Evolutionary conservation across 306 rosid species (phyloP), one percentile per base, ranked within the genome.

Genomic region (Citrullus amarus): DNA sequence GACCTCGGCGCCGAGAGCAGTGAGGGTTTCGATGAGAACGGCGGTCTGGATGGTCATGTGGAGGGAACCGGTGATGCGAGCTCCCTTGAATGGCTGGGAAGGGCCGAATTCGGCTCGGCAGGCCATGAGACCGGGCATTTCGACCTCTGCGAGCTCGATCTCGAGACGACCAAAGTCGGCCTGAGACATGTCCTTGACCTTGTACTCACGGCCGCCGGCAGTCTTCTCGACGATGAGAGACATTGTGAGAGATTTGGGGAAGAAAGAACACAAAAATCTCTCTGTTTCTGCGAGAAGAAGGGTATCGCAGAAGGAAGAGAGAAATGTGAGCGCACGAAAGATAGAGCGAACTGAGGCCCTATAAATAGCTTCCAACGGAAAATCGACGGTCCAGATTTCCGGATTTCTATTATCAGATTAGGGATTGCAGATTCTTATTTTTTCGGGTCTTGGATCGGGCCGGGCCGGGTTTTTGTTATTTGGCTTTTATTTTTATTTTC

Each of bases 1-100:
- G 63, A 90, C 96, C 56, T 90, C 88, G 0, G 92, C 96, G 48
- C 96, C 96, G 54, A 90, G 92, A 9, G 92, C 88, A 14, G 92
- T 90, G 44, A 90, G 88, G 80, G 96, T 88, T 62, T 88, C 92
- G 30, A 90, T 90, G 32, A 90, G 89, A 53, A 90, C 92, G 4
- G 92, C 96, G 46, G 96, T 90, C 57, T 90, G 92, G 60, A 90
- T 90, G 13, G 92, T 90, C 96, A 90, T 91, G 87, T 91, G 96
- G 18, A 91, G 96, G 0, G 96, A 91, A 9, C 96, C 96, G 6
- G 96, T 89, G 80, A 91, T 91, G 28, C 28, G 79, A 38, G 93
- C 92, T 0, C 93, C 96, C 65, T 91, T 89, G 81, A 91, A 89
- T 14, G 96, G 96, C 34, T 91, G 85, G 0, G 96, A 84, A 0